A percentile compares a stretch with the other conserved stretches of the same genome.
Conservation (phyloP, 2,329 filamentous ascomycete species). For the Escovopsis sp. region DNA sequence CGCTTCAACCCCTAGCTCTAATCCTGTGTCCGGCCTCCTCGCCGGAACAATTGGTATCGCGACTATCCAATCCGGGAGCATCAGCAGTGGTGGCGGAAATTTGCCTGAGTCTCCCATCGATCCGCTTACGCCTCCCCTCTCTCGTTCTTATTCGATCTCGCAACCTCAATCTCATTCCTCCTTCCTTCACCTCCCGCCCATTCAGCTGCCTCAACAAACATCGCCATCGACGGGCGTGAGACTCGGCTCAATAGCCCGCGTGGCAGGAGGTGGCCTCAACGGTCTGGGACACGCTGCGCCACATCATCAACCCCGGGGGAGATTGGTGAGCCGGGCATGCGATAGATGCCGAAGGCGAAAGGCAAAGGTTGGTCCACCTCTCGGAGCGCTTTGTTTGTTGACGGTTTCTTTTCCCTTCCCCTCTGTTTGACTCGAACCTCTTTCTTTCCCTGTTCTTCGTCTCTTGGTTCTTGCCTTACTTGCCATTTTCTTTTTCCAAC, state of each 20-base stretch:
- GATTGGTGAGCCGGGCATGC: conserved; percentile 15
- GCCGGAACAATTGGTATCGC: too few species aligned
- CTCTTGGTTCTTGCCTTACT: too few species aligned
- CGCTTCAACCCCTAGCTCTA: too few species aligned
- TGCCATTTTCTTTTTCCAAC: too few species aligned
- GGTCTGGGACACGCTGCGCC: not conserved
- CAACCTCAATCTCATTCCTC: too few species aligned
- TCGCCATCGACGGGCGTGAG: not conserved
- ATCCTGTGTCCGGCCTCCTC: not conserved
- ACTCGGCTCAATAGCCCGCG: not conserved
- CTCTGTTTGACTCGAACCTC: not conserved
- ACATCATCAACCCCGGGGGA: conserved; percentile 4
- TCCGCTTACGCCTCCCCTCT: not conserved
- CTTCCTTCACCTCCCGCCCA: not conserved
- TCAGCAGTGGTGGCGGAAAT: not conserved
- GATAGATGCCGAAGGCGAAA: conserved; percentile 22
- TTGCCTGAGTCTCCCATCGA: not conserved
- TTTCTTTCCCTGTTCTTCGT: too few species aligned
- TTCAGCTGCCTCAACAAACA: not conserved
- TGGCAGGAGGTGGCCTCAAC: not conserved
- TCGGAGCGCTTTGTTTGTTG: not conserved
- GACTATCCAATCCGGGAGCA: not conserved
- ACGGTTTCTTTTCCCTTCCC: not conserved
- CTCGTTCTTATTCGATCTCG: too few species aligned
- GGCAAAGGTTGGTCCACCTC: conserved; percentile 16